Evolutionary conservation across 345 rosid genomes (phyloP).

Genomic region (Gossypium bickii): DNA sequence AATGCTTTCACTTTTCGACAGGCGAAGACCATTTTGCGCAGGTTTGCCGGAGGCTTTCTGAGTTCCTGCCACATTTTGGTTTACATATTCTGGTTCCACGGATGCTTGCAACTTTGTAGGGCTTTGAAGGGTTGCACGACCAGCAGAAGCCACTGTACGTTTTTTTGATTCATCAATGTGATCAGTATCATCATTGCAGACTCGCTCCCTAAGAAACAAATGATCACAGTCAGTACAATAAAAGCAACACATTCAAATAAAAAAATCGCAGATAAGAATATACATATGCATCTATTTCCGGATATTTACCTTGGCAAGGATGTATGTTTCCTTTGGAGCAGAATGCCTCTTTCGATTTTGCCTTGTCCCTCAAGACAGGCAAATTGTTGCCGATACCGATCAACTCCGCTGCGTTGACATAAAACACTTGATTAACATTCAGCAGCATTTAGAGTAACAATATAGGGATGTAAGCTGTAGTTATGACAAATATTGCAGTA

Average conservation of each 20-base stretch:
- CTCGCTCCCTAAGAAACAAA: slow-evolving; percentile 53
- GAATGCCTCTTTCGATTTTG: slow-evolving; percentile 42
- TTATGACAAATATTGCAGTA: neutral
- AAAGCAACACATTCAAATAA: neutral
- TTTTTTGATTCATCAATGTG: slow-evolving; percentile 29
- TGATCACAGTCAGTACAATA: neutral
- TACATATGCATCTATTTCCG: neutral
- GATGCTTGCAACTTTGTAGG: slow-evolving; percentile 34
- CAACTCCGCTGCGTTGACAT: slow-evolving; percentile 56
- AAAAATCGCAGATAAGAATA: neutral
- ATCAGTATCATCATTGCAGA: slow-evolving; percentile 48
- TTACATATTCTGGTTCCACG: slow-evolving; percentile 31
- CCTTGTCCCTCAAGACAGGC: slow-evolving; percentile 82
- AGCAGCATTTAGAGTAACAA: neutral
- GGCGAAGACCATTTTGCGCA: slow-evolving; percentile 40
- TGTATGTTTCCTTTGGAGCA: slow-evolving; percentile 63
- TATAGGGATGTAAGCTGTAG: neutral
- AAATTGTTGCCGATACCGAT: slow-evolving; percentile 76
- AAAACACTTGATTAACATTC: slow-evolving; percentile 1
- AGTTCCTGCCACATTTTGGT: slow-evolving; percentile 31
- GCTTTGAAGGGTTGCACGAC: slow-evolving; percentile 40
- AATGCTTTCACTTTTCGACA: slow-evolving; percentile 66
- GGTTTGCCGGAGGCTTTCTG: slow-evolving; percentile 32
- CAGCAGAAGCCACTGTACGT: slow-evolving; percentile 31
- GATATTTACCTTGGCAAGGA: slow-evolving; percentile 76